A percentile compares a stretch with the other conserved stretches of the same genome.
phyloP scores from a whole-genome alignment of 1,139 yeast species.

The Kazachstania sp. region DNA sequence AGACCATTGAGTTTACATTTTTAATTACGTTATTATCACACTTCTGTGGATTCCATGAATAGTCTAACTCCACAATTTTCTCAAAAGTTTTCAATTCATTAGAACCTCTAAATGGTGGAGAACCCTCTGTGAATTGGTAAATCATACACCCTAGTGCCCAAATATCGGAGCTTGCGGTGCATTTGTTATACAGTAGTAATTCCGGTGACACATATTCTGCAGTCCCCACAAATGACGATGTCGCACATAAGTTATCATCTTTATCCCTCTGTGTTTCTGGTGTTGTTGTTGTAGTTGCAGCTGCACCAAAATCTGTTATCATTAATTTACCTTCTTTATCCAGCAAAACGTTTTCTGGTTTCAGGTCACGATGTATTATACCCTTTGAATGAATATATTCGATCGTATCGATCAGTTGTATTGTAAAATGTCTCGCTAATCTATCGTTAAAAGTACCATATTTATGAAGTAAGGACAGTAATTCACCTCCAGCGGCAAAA shows the following conservation, averaged over 20 bases:
- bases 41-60: slow-evolving; percentile 41
- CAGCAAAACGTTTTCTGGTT: slow-evolving; percentile 66
- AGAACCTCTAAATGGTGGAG: slow-evolving; percentile 72
- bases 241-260: slow-evolving; percentile 8
- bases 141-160: slow-evolving; percentile 82
- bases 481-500: slow-evolving; percentile 88
- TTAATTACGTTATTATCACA: slow-evolving; percentile 2
- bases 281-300: slow-evolving; percentile 38
- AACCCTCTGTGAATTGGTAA: slow-evolving; percentile 67
- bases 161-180: slow-evolving; percentile 66
- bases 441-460: slow-evolving; percentile 71
- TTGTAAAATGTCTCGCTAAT: slow-evolving; percentile 64
- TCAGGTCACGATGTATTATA: slow-evolving; percentile 70
- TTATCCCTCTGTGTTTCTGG: slow-evolving; percentile 34
- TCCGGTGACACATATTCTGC: slow-evolving; percentile 80
- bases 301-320: slow-evolving; percentile 79
- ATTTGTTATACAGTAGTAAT: slow-evolving; percentile 54
- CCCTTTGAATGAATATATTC: slow-evolving; percentile 68
- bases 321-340: slow-evolving; percentile 58
- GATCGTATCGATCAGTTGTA: slow-evolving; percentile 68
- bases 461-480: slow-evolving; percentile 67
- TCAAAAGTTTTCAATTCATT: slow-evolving; percentile 70
- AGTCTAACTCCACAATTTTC: slow-evolving; percentile 55
- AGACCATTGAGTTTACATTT: slow-evolving; percentile 36
- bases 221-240: slow-evolving; percentile 72